Base-by-base conservation (phyloP, 768 basidiomycete species). In the Hemileccinum rubropunctum region DNA sequence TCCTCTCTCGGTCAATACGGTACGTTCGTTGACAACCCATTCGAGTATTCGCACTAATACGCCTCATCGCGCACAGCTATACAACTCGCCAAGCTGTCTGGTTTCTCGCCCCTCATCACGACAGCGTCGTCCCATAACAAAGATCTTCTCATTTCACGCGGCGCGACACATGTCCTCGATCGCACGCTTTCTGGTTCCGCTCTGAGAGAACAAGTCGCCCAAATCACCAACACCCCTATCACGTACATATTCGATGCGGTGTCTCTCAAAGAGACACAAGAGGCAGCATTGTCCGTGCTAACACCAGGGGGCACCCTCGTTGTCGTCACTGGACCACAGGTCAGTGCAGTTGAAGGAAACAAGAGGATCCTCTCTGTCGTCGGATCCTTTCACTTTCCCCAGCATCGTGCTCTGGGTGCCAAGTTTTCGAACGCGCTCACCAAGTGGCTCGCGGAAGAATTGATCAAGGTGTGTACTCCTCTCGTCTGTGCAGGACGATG, bases 1-100 rank as follows among this genome's bases (percentile, higher is more conserved):
- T 56, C 62, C 12, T 69, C 67, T n/a, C 53, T 75, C 8, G 74
- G 73, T 2, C 71, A 73, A 53, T 68, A 59, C 30, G 70, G 71
- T 71, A 46, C 2, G 51, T 48, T 17, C 10, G n/a, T n/a, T n/a
- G n/a, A n/a, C n/a, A n/a, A n/a, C n/a, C n/a, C n/a, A n/a, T n/a
- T n/a, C n/a, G n/a, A n/a, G n/a, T n/a, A n/a, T n/a, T n/a, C n/a
- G n/a, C n/a, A n/a, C 23, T 23, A 6, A 23, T 23, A 23, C 23
- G 23, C 23, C 23, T 23, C 23, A 23, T 18, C 6, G 2, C 6
- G 3, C 28, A 7, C 12, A 68, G 68, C 58, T 6, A 67, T 71
- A n/a, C 71, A 71, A 52, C 59, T 70, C 13, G 66, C 70, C 0
- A 59, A 35, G 15, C 39, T 68, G 21, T 71, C 65, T 14, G 69